Evolutionary conservation across 768 basidiomycete genomes (phyloP), one percentile per base, ranked within the genome.

Genomic region (Ephemerocybe angulata): DNA sequence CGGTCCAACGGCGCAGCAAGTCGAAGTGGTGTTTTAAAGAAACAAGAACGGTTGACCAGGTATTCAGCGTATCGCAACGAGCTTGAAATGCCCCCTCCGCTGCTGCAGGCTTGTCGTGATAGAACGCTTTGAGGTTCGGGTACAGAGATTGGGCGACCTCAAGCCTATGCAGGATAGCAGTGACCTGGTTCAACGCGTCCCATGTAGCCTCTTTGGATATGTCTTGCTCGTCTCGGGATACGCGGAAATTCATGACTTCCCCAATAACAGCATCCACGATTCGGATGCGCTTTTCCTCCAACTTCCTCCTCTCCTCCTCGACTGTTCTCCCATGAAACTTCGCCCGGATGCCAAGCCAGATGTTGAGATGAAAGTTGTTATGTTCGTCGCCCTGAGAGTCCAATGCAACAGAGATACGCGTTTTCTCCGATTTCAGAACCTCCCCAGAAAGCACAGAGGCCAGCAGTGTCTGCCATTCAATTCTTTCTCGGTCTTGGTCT

Each of bases 391-490:
- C 78, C 19, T 82, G 79, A 21, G 84, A 81, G 59, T 87, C 84
- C 48, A 93, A 74, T 15, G 85, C 89, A 44, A 85, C 85, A 27
- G 89, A 88, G 56, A 98, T 94, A 54, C 97, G 84, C 24, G 89
- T 90, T 72, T 93, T 97, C 73, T 98, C 97, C 0, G 92, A 89
- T 67, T 88, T 92, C 59, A 99, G 82, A 11, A 99, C 93, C 63
- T 98, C 95, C 10, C 97, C 95, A 28, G 84, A 84, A 43, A 99
- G 79, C 24, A 98, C 96, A 28, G 94, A 96, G 12, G 91, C 84
- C 29, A 98, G 83, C 85, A 98, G 88, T 17, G 88, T 88, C 70
- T 95, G 93, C 97, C 97, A 98, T 70, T 97, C 94, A 46, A 95
- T 70, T 25, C 95, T 79, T 62, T 93, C 90, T 58, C 82, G 79